Evolutionary conservation across 768 basidiomycete species (phyloP).

Genomic region (Psilocybe cyanescens): DNA sequence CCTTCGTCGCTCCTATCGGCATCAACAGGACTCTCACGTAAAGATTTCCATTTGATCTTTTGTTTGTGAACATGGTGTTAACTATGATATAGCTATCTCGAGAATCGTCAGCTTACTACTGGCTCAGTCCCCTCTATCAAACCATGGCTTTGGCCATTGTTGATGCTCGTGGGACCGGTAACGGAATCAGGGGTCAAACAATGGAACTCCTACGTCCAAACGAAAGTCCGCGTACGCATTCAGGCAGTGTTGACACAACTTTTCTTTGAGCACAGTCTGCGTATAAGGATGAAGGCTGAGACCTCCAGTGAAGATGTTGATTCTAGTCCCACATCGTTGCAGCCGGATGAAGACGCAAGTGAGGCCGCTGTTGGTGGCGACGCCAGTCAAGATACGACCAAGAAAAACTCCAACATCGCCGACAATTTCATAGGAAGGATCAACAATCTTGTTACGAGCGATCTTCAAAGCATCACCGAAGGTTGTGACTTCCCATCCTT

Average conservation of each 20-base stretch:
- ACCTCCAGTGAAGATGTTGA: conserved; percentile 7
- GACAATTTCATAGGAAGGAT: conserved; percentile 72
- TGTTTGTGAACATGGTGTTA: background rate
- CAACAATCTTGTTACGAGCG: conserved; percentile 76
- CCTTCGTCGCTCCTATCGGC: conserved; percentile 42
- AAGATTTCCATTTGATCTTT: background rate
- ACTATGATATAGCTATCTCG: conserved; percentile 23
- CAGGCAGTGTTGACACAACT: conserved; percentile 50
- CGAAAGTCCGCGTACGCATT: conserved; percentile 36
- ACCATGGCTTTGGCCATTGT: conserved; percentile 72
- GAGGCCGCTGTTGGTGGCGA: too few species aligned
- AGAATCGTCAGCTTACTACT: conserved; percentile 15
- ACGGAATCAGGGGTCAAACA: conserved; percentile 49
- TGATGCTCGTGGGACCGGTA: conserved; percentile 52
- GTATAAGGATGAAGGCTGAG: conserved; percentile 62
- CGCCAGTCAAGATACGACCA: background rate
- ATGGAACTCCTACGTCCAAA: conserved; percentile 54
- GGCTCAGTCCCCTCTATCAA: conserved; percentile 40
- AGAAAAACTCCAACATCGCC: conserved; percentile 22
- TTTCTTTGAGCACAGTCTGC: conserved; percentile 52
- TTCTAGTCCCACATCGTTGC: background rate
- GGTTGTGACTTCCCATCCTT: conserved; percentile 38
- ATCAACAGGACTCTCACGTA: conserved; percentile 46
- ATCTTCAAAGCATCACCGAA: conserved; percentile 43
- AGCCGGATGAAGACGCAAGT: background rate